Evolutionary conservation across 148 eudicot species (phyloP).

Genomic region (Selenicereus undatus): DNA sequence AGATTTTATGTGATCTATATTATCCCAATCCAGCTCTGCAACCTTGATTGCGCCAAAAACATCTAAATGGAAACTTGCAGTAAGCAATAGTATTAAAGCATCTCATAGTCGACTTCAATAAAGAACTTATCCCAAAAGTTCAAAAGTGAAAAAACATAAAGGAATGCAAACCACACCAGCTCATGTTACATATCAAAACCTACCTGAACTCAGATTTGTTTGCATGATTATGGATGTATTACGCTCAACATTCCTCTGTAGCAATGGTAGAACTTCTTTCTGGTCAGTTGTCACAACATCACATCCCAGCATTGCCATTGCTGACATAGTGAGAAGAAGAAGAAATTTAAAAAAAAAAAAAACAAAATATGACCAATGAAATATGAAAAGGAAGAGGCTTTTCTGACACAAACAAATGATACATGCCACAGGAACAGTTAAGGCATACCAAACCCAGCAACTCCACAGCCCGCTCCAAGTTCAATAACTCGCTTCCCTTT

Average conservation of each 20-base stretch:
- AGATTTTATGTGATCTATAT: conserved; percentile 73
- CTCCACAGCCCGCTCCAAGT: conserved; percentile 99
- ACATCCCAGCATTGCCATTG: conserved; percentile 92
- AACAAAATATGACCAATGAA: neutral
- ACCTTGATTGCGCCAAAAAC: conserved; percentile 70
- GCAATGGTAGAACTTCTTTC: conserved; percentile 81
- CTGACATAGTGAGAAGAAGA: conserved; percentile 24
- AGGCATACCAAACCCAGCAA: conserved; percentile 87
- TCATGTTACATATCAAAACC: neutral
- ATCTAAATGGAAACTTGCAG: conserved; percentile 36
- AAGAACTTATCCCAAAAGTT: neutral
- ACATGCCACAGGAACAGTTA: conserved; percentile 4
- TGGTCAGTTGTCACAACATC: conserved; percentile 88
- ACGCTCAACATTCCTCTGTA: conserved; percentile 79
- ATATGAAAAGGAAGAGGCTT: neutral
- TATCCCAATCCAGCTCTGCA: conserved; percentile 89
- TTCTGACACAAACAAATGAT: neutral
- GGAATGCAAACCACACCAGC: neutral
- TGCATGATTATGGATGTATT: conserved; percentile 75
- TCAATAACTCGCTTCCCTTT: conserved; percentile 87
- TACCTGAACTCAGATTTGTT: conserved; percentile 53
- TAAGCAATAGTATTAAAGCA: conserved; percentile 1
- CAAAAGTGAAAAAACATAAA: neutral
- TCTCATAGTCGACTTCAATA: neutral
- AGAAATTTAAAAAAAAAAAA: neutral